Base-by-base conservation (phyloP, 2,329 filamentous ascomycete genomes). In the Madurella mycetomatis region DNA sequence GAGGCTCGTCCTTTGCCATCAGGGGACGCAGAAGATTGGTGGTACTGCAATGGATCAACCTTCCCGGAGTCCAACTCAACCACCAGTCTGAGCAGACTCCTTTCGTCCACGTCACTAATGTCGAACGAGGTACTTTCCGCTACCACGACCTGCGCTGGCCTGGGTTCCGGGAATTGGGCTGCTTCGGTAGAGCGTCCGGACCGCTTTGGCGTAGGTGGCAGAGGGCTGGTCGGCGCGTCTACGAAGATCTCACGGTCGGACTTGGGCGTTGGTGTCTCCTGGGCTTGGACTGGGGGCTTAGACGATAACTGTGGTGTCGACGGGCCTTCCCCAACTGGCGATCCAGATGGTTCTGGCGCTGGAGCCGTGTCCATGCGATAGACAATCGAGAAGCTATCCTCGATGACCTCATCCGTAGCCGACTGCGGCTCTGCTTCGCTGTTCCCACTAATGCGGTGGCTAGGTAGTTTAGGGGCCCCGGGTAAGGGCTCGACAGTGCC, bases 1-100 rank as follows among this genome's bases (percentile, higher is more conserved):
- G 56, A 54, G 9, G 57, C 47, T 47, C 41, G 51, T 17, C 13
- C 50, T 47, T 45, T 60, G 47, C 68, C 67, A 18, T 66, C 63
- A n/a, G 66, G 66, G 0, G 68, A 70, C n/a, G 59, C 50, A 11
- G 62, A 58, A 5, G 62, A 57, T 39, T 62, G 62, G 17, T 45
- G 45, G 32, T 66, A 61, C 30, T 61, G 58, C 16, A 66, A 54
- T 5, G 63, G 62, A 12, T 68, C 63, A 55, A 68, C 68, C 47
- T 67, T 70, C 18, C 67, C 70, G 25, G 74, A 70, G 58, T 80
- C 78, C 9, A 81, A 65, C 59, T 80, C 77, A n/a, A 75, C 72
- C 2, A 76, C 72, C 5, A 82, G 68, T 48, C 73, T 71, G 47
- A 77, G 66, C 62, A 80, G 71, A 59, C 76, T 76, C 34, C 68